Evolutionary conservation across 129 eudicot species (phyloP), one percentile per base, ranked within the genome.

Genomic region (Pulicaria dysenterica): DNA sequence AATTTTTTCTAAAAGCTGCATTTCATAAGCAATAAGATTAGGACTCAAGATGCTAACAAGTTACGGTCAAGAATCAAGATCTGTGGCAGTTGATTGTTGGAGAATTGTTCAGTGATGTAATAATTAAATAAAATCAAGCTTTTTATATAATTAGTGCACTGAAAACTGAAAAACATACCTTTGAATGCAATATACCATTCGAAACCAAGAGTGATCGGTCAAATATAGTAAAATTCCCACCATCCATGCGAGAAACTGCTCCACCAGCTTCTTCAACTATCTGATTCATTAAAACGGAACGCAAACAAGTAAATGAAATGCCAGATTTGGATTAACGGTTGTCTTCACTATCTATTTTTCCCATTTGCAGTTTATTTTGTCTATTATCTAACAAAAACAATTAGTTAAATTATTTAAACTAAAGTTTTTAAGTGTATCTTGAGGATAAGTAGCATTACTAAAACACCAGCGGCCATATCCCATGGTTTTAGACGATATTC

Each of bases 391-490:
- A n/a, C 40, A 6, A 60, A 38, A 60, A 38, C 8, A 36, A 5
- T 0, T 37, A 37, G 6, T 6, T 3, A 38, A 34, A 60, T 12
- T 0, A 37, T 3, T 38, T 60, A 19, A 38, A 55, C 43, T 66
- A 12, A 12, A 47, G 37, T 54, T 24, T 60, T n/a, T 4, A 42
- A 9, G 37, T 15, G 15, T 37, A 39, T 55, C 31, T 43, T 40
- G 31, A 53, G 57, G 76, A 70, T 50, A 63, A 75, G 48, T 48
- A 77, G 58, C 63, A 62, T 82, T 95, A 95, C 99, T 97, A 95
- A 68, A 82, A 90, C 97, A 42, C 99, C 99, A 73, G 99, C 99
- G 81, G 97, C 99, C 97, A 90, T 90, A 79, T 95, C 99, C 99
- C 99, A 95, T 34, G 99, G 99, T 82, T 90, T 95, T 54, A 95